Conservation (phyloP, 2,329 filamentous ascomycete genomes). For the Hymenoscyphus occultus region DNA sequence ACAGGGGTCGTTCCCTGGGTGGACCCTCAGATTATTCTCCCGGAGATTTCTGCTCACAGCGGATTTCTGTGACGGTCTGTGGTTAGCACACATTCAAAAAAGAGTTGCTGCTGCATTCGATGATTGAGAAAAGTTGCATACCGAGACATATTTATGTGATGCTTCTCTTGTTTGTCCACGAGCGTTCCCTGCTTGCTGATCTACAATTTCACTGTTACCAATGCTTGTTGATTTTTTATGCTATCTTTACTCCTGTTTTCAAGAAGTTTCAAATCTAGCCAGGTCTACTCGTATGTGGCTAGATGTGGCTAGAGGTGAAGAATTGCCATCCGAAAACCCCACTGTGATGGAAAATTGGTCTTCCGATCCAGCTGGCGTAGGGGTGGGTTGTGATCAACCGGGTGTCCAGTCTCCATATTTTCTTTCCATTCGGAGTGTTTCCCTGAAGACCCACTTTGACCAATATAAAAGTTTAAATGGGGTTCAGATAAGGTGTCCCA, state of each 20-base stretch:
- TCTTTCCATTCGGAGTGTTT: neutral
- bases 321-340: conserved; percentile 1
- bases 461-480: conserved; percentile 3
- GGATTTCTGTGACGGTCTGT: neutral
- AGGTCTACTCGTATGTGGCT: neutral
- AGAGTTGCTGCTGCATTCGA: neutral
- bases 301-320: neutral
- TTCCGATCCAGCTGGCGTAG: neutral
- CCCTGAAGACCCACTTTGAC: neutral
- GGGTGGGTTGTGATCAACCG: neutral
- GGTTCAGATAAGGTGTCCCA: neutral
- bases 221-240: neutral
- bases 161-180: neutral
- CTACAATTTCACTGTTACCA: neutral
- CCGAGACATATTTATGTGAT: neutral
- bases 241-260: neutral
- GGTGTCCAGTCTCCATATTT: neutral
- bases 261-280: neutral
- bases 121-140: neutral
- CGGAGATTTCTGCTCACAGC: neutral
- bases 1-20: neutral
- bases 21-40: neutral
- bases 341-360: neutral
- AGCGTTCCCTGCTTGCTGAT: neutral
- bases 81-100: too few species aligned